Base-by-base conservation (phyloP, 1,284 basidiomycete genomes). In the Mrakiaceae sp. region DNA sequence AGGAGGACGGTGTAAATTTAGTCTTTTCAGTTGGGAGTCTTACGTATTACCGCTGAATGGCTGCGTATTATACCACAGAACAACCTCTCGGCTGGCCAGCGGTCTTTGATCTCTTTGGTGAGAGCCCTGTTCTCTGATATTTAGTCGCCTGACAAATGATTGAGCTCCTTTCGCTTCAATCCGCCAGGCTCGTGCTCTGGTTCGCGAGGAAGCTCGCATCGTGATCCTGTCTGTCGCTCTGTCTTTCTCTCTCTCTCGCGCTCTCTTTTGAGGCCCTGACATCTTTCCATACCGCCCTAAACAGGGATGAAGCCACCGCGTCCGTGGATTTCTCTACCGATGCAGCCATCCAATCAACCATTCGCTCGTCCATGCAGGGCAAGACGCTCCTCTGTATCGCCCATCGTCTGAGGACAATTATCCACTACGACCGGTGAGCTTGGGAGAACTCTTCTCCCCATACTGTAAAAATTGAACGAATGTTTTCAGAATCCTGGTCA, bases 251-350 rank as follows among this genome's bases (percentile, higher is more conserved):
- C 27, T 27, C 27, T 27, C 27, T 27, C 27, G 27, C 27, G 27
- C 27, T 27, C 27, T 27, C 27, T 27, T 27, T 27, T 27, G 27
- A 27, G 27, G 27, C 27, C 27, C 27, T 27, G 27, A 27, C 27
- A 27, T 27, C 27, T 27, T 27, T 27, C 27, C 27, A 27, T 27
- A 27, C 52, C 3, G 16, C 10, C 4, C 12, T 54, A 0, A 27
- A 6, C 52, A 14, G n/a, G 8, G 52, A 11, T n/a, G 40, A 57
- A 8, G 6, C 11, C 11, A 47, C 44, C 5, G 57, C 57, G 4
- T 44, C 57, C 14, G 88, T 96, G 62, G 92, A 95, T 73, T 78
- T 95, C 49, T 89, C 93, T 72, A 96, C 92, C 3, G 92, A 96
- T 74, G 81, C 82, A 62, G 86, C 86, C 42, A 87, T 92, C 66